Evolutionary conservation across 768 basidiomycete genomes (phyloP), one percentile per base, ranked within the genome.

Genomic region (Hericium alpestre): DNA sequence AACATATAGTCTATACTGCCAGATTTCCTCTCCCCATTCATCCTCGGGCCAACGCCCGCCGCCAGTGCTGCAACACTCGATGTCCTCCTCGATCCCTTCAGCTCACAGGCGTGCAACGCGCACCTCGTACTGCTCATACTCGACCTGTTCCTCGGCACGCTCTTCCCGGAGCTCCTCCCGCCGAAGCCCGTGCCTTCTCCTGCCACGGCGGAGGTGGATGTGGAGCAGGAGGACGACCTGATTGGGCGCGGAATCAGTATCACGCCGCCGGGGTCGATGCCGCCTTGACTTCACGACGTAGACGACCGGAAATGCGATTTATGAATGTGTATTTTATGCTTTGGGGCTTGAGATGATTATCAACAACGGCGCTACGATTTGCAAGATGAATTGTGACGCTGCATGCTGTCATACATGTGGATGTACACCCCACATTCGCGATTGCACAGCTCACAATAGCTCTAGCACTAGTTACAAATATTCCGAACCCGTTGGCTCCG

Each of bases 101-200:
- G 76, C 51, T 79, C 79, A 52, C 66, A 74, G 37, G 74, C 76
- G 52, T 94, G 93, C 67, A 97, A 96, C 66, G 75, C 79, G 1
- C 93, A 93, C 61, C 75, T 96, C 1, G 70, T 83, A 0, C 72
- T 91, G 41, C 75, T 91, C 62, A 58, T 95, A 1, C 67, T 95
- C 15, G 93, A 96, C 62, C 72, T 83, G 9, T 51, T 90, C 2
- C 64, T 94, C n/a, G 66, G 84, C 39, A 75, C 76, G 2, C 63
- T 94, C 39, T 90, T 93, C 62, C 93, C 93, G 0, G 92, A 93
- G 70, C 71, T 95, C n/a, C 43, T 18, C 8, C n/a, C 43, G 6
- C 43, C 43, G n/a, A 46, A 20, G 43, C 43, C 43, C 2, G 43
- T n/a, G 9, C 43, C 43, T 2, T 18, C n/a, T 46, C 43, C 43